Percentiles rank a stretch among this genome's conserved stretches.
phyloP scores from a whole-genome alignment of 2,329 filamentous ascomycete species.

The Xylaria digitata region DNA sequence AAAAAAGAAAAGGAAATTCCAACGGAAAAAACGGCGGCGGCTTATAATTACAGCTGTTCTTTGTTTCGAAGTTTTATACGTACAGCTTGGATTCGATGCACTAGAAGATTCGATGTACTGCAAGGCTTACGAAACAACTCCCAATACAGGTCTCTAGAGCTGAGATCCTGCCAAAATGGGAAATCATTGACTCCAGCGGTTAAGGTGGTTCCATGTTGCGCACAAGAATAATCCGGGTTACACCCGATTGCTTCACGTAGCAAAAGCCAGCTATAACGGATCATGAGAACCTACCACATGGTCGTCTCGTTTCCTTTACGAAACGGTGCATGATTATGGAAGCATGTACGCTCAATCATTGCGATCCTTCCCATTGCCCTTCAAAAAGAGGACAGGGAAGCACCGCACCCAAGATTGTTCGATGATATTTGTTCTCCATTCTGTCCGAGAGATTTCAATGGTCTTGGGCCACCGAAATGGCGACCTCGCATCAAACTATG shows the following conservation, averaged over 20 bases:
- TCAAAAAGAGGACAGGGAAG: constrained; percentile 55
- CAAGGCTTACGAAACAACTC: too few relatives aligned
- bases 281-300: background rate
- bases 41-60: too few relatives aligned
- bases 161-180: too few relatives aligned
- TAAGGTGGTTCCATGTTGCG: too few relatives aligned
- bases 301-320: too few relatives aligned
- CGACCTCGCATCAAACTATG: constrained; percentile 60
- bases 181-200: too few relatives aligned
- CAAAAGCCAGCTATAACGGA: background rate
- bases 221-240: background rate
- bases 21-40: too few relatives aligned
- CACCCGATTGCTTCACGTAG: background rate
- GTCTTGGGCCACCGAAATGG: constrained; percentile 60
- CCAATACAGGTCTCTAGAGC: too few relatives aligned
- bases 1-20: too few relatives aligned
- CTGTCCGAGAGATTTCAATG: constrained; percentile 60
- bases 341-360: constrained; percentile 69
- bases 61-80: too few relatives aligned
- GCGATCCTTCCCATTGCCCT: constrained; percentile 65
- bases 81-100: too few relatives aligned
- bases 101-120: too few relatives aligned
- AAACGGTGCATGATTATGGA: background rate
- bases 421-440: constrained; percentile 64
- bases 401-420: constrained; percentile 71